Percentiles rank a stretch among this genome's conserved stretches.
Evolutionary conservation across 2,329 filamentous ascomycete genomes (phyloP).

Genomic region (Geosmithia flava): DNA sequence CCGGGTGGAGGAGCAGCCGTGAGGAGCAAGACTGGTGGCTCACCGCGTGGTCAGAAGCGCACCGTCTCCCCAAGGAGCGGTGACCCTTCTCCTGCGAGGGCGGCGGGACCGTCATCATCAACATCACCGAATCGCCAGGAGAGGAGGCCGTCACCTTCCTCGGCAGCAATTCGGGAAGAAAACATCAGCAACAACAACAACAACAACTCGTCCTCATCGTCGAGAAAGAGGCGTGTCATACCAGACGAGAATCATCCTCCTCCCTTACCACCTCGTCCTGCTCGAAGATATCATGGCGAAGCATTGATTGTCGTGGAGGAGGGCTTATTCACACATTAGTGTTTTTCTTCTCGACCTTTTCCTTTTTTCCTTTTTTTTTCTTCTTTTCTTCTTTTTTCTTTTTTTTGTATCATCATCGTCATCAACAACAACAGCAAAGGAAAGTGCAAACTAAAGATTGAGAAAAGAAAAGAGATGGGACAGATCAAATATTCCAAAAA

Average conservation of each 20-base stretch:
- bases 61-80: conserved; percentile 7
- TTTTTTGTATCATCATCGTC: no score
- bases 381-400: no score
- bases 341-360: no score
- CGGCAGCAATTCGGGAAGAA: conserved; percentile 1
- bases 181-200: neutral
- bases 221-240: neutral
- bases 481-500: no score
- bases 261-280: neutral
- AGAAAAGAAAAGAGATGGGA: no score
- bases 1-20: conserved; percentile 1
- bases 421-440: no score
- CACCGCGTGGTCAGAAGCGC: conserved; percentile 3
- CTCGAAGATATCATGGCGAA: neutral
- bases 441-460: no score
- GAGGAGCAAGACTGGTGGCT: conserved; percentile 1
- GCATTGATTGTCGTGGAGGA: conserved; percentile 15
- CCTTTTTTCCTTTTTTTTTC: no score
- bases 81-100: conserved; percentile 11
- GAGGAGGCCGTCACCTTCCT: conserved; percentile 1
- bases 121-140: no score
- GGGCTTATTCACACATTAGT: neutral
- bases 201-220: conserved; percentile 3
- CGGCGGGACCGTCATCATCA: conserved; percentile 4
- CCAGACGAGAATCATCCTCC: neutral